A percentile compares a stretch with the other conserved stretches of the same genome.
Evolutionary conservation across 1,139 yeast species (phyloP).

Genomic region (Debaryomyces robertsiae): DNA sequence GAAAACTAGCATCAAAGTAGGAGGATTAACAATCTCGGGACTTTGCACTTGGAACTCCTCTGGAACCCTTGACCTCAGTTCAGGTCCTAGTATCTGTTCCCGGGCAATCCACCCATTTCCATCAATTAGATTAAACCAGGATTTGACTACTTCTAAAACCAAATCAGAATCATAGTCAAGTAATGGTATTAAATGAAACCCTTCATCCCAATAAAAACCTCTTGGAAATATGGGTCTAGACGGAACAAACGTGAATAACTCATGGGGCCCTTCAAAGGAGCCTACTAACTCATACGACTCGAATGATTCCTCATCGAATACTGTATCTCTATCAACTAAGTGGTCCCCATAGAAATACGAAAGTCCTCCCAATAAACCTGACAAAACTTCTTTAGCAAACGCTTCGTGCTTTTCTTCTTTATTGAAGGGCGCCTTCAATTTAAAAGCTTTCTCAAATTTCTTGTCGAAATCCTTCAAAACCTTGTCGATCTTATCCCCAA

Average conservation of each 20-base stretch:
- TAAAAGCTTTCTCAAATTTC: constrained; percentile 59
- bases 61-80: constrained; percentile 88
- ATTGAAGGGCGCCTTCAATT: constrained; percentile 58
- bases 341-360: constrained; percentile 90
- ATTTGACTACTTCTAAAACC: constrained; percentile 74
- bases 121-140: constrained; percentile 89
- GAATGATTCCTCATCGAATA: constrained; percentile 65
- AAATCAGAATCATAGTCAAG: constrained; percentile 83
- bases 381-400: constrained; percentile 78
- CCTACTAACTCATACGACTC: constrained; percentile 58
- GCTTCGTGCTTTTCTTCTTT: constrained; percentile 39
- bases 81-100: constrained; percentile 91
- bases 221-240: constrained; percentile 94
- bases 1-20: constrained; percentile 83
- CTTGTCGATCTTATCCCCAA: constrained; percentile 40
- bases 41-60: constrained; percentile 82
- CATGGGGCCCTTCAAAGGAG: constrained; percentile 63
- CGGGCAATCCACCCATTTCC: constrained; percentile 96
- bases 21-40: constrained; percentile 93
- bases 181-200: constrained; percentile 86
- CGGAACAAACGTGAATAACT: constrained; percentile 82
- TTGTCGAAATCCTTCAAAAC: constrained; percentile 47
- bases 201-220: constrained; percentile 99
- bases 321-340: constrained; percentile 72
- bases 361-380: constrained; percentile 87